Percentiles rank a stretch among this genome's conserved stretches.
These are phyloP conservation scores for Hortaea werneckii DNA, from an alignment of 2,329 filamentous ascomycete genomes.

Conservation along the genomic window DNA sequence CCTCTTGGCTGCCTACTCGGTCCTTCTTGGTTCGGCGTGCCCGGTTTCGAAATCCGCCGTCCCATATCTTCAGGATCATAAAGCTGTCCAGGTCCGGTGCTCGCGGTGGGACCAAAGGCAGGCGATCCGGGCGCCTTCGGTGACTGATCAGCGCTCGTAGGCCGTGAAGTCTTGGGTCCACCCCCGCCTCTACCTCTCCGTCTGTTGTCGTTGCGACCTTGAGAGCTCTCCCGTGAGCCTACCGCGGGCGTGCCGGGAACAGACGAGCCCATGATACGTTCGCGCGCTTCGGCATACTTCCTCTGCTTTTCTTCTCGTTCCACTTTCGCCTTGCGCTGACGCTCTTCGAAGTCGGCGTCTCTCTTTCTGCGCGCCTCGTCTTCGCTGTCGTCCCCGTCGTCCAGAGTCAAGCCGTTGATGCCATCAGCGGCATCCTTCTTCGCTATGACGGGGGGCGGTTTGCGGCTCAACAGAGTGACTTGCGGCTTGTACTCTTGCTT, in stretches of 20 bases:
- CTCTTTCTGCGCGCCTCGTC: slow-evolving; percentile 50
- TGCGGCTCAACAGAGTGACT: slow-evolving; percentile 76
- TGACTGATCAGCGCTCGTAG: slow-evolving; percentile 27
- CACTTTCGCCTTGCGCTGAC: slow-evolving; percentile 63
- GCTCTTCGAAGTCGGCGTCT: slow-evolving; percentile 63
- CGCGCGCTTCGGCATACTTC: slow-evolving; percentile 78
- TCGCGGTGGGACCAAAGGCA: slow-evolving; percentile 22
- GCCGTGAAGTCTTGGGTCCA: slow-evolving; percentile 28
- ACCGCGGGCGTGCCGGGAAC: slow-evolving; percentile 16
- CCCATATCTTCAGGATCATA: slow-evolving; percentile 66
- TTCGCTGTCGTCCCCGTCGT: slow-evolving; percentile 53
- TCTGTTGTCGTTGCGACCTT: slow-evolving; percentile 16
- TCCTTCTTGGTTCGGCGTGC: slow-evolving; percentile 50
- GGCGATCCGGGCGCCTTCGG: slow-evolving; percentile 9
- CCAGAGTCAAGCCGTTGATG: slow-evolving; percentile 34
- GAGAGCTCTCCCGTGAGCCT: slow-evolving; percentile 20
- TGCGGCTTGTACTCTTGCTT: slow-evolving; percentile 65
- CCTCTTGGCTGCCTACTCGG: slow-evolving; percentile 66
- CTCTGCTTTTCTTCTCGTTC: slow-evolving; percentile 84
- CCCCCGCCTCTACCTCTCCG: slow-evolving; percentile 16
- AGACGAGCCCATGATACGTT: slow-evolving; percentile 69
- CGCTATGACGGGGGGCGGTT: slow-evolving; percentile 56
- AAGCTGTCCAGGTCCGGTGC: slow-evolving; percentile 43
- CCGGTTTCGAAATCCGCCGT: slow-evolving; percentile 34
- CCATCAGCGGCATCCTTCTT: slow-evolving; percentile 43